Evolutionary conservation across 345 rosid species (phyloP).

Genomic region (Iberis pinnata): DNA sequence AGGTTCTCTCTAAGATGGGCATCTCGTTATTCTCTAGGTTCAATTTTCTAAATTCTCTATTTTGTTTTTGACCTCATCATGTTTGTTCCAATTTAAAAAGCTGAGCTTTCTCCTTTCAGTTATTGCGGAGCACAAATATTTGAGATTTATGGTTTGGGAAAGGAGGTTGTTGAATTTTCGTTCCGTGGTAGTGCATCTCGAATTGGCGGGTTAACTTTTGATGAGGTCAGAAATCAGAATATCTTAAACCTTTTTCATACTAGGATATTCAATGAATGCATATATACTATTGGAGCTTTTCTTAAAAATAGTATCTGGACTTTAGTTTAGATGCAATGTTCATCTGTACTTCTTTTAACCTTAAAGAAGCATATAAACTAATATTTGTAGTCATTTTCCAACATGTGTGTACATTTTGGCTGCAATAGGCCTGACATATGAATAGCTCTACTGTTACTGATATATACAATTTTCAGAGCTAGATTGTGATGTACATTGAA

Average conservation of each 20-base stretch:
- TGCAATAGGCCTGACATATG: neutral
- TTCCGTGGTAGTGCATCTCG: constrained; percentile 84
- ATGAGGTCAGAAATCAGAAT: constrained; percentile 98
- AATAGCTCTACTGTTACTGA: constrained; percentile 6
- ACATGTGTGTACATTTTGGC: constrained; percentile 8
- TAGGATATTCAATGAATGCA: neutral
- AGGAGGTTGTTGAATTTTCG: constrained; percentile 72
- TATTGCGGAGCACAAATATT: constrained; percentile 99
- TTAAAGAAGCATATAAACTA: neutral
- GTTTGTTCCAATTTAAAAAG: neutral
- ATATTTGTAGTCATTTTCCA: neutral
- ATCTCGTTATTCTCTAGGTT: constrained; percentile 95
- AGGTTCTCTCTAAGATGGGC: constrained; percentile 99
- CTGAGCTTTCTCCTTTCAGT: constrained; percentile 41
- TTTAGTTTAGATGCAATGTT: constrained; percentile 2
- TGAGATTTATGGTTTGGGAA: constrained; percentile 91
- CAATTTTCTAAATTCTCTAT: constrained; percentile 16
- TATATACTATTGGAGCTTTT: neutral
- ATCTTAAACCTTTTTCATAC: too few species aligned
- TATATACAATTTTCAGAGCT: neutral
- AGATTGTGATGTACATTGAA: too few species aligned
- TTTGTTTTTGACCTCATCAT: neutral
- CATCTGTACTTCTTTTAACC: neutral
- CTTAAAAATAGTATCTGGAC: constrained; percentile 14
- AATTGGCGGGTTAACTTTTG: constrained; percentile 83